These are phyloP conservation scores for Schwanniomyces vanrijiae DNA, from an alignment of 805 yeast genomes.

Conservation along the genomic window DNA sequence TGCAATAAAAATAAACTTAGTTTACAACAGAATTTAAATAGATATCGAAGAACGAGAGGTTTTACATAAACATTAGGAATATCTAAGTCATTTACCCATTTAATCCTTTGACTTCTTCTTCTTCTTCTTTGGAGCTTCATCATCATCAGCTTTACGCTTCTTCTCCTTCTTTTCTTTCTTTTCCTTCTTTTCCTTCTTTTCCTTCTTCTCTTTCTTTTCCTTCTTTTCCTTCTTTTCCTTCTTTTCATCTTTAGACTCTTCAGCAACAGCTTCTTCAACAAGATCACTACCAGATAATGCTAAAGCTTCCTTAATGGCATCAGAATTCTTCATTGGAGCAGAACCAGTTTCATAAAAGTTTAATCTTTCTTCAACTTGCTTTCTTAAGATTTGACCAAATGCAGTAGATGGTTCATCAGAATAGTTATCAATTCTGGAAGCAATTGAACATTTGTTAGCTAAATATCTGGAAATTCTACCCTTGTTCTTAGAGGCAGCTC, in stretches of 20 bases:
- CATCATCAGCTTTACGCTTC: constrained; percentile 36
- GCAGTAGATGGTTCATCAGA: constrained; percentile 90
- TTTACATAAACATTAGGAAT: not conserved
- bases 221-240: constrained; percentile 25
- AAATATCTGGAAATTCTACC: constrained; percentile 98
- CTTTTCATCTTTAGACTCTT: constrained; percentile 17
- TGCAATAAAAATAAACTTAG: constrained; percentile 24
- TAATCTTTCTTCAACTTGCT: constrained; percentile 97
- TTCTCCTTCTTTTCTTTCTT: constrained; percentile 34
- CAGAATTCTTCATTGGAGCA: constrained; percentile 93
- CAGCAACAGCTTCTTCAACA: constrained; percentile 34
- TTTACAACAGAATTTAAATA: constrained; percentile 19
- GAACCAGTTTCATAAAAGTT: constrained; percentile 95
- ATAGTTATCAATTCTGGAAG: constrained; percentile 96
- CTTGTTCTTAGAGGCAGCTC: constrained; percentile 94
- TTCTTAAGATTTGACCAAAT: constrained; percentile 87
- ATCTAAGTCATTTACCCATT: not conserved
- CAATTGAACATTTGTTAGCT: constrained; percentile 99
- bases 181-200: constrained; percentile 33
- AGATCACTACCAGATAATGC: constrained; percentile 58
- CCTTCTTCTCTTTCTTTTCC: constrained; percentile 30
- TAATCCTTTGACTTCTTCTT: constrained; percentile 49
- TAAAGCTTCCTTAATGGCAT: constrained; percentile 91
- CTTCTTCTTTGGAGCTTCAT: constrained; percentile 40
- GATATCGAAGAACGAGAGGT: not conserved